Evolutionary conservation across 2,329 filamentous ascomycete genomes (phyloP).

Genomic region (Neofusicoccum parvum): DNA sequence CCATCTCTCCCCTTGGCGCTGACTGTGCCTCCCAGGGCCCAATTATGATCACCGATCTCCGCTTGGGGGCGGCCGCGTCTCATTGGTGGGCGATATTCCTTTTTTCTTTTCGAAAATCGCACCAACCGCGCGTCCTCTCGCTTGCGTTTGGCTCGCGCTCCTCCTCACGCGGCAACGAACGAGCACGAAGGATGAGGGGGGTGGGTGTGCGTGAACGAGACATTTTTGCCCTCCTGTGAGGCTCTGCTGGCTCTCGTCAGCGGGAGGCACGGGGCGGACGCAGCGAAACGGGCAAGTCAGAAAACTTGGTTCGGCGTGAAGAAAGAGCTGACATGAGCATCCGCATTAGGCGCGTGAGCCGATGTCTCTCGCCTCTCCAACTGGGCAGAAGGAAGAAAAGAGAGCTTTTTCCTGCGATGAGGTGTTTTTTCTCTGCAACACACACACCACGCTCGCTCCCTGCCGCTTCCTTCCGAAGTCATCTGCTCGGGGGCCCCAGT

Average conservation of each 20-base stretch:
- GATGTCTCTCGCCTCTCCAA: neutral
- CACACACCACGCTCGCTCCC: neutral
- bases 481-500: neutral
- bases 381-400: neutral
- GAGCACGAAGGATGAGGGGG: neutral
- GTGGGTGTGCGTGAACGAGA: neutral
- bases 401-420: neutral
- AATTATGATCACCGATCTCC: conserved; percentile 1
- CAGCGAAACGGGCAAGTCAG: neutral
- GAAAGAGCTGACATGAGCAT: conserved; percentile 14
- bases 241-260: conserved; percentile 18
- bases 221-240: neutral
- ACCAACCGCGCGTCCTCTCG: conserved; percentile 12
- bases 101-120: conserved; percentile 6
- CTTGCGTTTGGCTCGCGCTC: neutral
- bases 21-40: conserved; percentile 8
- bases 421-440: neutral
- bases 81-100: conserved; percentile 4
- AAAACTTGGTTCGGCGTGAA: neutral
- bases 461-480: conserved; percentile 5
- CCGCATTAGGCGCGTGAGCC: conserved; percentile 8
- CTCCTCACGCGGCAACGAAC: neutral
- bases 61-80: neutral
- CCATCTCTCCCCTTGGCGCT: conserved; percentile 3
- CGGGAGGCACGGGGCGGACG: neutral